A percentile compares a stretch with the other conserved stretches of the same genome.
Conservation (phyloP, 164 flowering plant species). For the Macadamia integrifolia region DNA sequence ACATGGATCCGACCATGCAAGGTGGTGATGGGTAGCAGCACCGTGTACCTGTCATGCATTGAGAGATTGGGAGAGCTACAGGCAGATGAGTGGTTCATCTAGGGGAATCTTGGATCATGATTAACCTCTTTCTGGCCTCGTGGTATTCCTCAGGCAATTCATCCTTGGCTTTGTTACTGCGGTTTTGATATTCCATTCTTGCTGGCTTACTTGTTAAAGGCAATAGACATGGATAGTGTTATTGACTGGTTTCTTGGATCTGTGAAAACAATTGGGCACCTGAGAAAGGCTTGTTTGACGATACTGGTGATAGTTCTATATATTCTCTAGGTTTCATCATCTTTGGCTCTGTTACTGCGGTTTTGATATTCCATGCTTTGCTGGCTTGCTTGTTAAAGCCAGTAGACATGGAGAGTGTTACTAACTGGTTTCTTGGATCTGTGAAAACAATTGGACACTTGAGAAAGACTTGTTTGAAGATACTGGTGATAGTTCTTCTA, state of each 20-base stretch:
- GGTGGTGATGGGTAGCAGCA: constrained; percentile 34
- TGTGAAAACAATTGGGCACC: too few species aligned
- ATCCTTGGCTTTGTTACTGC: constrained; percentile 76
- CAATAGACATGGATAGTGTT: too few species aligned
- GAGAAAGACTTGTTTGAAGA: too few species aligned
- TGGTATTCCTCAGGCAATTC: constrained; percentile 57
- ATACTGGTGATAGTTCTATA: too few species aligned
- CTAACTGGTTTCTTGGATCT: background rate
- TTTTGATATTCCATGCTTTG: background rate
- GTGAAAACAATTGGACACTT: background rate
- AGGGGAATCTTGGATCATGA: background rate
- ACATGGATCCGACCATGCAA: constrained; percentile 28
- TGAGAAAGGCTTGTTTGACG: too few species aligned
- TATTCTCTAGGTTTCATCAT: constrained; percentile 31
- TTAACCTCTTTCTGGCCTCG: background rate
- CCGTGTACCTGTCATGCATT: constrained; percentile 45
- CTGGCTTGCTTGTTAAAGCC: background rate
- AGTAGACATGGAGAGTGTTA: background rate
- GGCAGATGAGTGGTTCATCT: constrained; percentile 11
- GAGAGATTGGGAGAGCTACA: constrained; percentile 14
- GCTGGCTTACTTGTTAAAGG: background rate
- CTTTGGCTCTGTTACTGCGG: constrained; percentile 66
- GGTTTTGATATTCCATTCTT: background rate
- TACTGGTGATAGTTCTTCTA: too few species aligned
- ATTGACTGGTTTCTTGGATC: too few species aligned